These are phyloP conservation scores for Dendrothele bispora DNA, from an alignment of 768 basidiomycete species.

Conservation along the genomic window DNA sequence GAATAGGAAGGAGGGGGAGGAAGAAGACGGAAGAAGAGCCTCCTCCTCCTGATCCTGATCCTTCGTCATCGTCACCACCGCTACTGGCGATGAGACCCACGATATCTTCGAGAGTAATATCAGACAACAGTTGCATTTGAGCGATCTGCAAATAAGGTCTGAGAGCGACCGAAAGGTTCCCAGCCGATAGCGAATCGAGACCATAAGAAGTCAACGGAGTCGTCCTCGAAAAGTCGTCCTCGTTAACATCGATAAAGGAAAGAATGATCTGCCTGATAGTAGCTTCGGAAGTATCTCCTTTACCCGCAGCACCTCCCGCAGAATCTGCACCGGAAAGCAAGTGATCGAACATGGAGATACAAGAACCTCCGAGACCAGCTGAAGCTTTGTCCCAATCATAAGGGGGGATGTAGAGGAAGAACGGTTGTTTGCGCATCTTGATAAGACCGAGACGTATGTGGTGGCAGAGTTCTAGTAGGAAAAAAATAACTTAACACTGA, in stretches of 20 bases:
- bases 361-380: conserved; percentile 14
- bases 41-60: too few relatives aligned
- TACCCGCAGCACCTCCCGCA: not conserved
- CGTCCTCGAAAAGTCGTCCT: conserved; percentile 23
- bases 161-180: conserved; percentile 23
- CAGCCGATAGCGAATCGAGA: conserved; percentile 31
- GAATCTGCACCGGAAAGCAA: conserved; percentile 5
- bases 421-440: conserved; percentile 15
- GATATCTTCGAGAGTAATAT: conserved; percentile 22
- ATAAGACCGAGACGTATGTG: conserved; percentile 23
- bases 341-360: conserved; percentile 13
- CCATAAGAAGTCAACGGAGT: conserved; percentile 30
- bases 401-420: conserved; percentile 22
- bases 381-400: conserved; percentile 20
- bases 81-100: not conserved
- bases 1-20: too few relatives aligned
- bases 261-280: conserved; percentile 10
- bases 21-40: too few relatives aligned
- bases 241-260: conserved; percentile 19
- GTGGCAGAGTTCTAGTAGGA: conserved; percentile 19
- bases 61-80: not conserved
- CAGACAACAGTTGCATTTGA: conserved; percentile 28
- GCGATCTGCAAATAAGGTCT: conserved; percentile 17
- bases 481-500: too few relatives aligned
- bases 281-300: conserved; percentile 2